Conservation (phyloP, 163 green algal species). For the Scenedesmus sp. region DNA sequence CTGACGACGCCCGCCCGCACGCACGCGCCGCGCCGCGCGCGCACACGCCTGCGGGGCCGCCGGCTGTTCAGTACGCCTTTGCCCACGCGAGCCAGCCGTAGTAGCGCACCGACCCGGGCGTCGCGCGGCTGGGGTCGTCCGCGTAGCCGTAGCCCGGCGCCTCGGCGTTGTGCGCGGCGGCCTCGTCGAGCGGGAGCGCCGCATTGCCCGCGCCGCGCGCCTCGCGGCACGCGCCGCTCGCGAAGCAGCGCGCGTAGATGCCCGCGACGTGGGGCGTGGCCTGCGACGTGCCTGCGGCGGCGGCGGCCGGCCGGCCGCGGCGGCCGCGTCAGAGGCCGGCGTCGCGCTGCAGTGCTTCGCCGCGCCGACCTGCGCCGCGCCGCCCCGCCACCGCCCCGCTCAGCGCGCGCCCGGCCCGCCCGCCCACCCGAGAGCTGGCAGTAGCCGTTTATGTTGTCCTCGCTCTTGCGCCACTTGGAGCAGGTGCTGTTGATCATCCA, state of each 20-base stretch:
- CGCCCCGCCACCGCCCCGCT: no score
- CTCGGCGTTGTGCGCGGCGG: neutral
- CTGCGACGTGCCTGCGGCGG: conserved; percentile 27
- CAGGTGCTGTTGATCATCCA: conserved; percentile 34
- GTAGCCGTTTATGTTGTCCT: conserved; percentile 15
- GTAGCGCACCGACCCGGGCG: neutral
- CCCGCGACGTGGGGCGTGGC: conserved; percentile 15
- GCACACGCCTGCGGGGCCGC: no score
- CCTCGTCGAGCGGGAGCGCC: conserved; percentile 2
- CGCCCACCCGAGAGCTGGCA: conserved; percentile 14
- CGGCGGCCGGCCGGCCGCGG: no score
- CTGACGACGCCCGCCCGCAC: no score
- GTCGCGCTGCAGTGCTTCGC: no score
- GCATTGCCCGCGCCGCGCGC: neutral
- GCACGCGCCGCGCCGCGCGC: no score
- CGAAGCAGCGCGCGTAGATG: conserved; percentile 18
- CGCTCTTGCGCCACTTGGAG: neutral
- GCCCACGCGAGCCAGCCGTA: conserved; percentile 32
- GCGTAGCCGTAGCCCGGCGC: conserved; percentile 1
- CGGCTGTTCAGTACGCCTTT: neutral
- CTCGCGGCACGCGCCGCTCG: neutral
- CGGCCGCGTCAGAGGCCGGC: no score
- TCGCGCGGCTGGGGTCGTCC: conserved; percentile 9
- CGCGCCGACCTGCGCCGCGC: no score
- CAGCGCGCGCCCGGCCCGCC: no score